Percentiles rank a stretch among this genome's conserved stretches.
Evolutionary conservation across 805 yeast species (phyloP).

Genomic region (Brettanomyces anomalus): DNA sequence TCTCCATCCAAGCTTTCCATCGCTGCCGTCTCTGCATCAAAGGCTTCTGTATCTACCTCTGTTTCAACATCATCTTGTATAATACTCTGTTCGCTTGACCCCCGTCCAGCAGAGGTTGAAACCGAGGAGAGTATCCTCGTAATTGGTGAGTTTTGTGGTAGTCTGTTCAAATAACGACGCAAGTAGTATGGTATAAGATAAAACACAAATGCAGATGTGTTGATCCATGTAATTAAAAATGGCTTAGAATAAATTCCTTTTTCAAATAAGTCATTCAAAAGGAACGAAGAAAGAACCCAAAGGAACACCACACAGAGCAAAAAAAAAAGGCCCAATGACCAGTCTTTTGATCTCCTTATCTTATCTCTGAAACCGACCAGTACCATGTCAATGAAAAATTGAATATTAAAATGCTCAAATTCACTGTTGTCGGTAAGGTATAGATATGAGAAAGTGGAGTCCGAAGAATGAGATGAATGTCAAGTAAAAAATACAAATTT

Average conservation of each 20-base stretch:
- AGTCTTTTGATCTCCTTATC: conserved; percentile 24
- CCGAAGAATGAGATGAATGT: too few species aligned
- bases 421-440: too few species aligned
- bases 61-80: conserved; percentile 1
- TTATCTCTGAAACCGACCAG: neutral
- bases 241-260: conserved; percentile 71
- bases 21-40: neutral
- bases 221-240: conserved; percentile 83
- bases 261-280: conserved; percentile 71
- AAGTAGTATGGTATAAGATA: conserved; percentile 56
- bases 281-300: conserved; percentile 88
- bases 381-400: neutral
- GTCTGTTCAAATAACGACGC: conserved; percentile 7
- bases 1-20: neutral
- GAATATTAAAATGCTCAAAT: neutral
- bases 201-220: conserved; percentile 75
- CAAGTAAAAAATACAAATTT: too few species aligned
- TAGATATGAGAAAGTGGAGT: too few species aligned
- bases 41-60: neutral
- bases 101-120: neutral
- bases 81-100: neutral
- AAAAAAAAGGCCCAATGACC: conserved; percentile 75
- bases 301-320: conserved; percentile 67
- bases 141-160: neutral
- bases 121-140: neutral